Percentiles rank a stretch among this genome's conserved stretches.
These are phyloP conservation scores for Arthroderma uncinatum DNA, from an alignment of 2,329 filamentous ascomycete species.

Conservation along the genomic window DNA sequence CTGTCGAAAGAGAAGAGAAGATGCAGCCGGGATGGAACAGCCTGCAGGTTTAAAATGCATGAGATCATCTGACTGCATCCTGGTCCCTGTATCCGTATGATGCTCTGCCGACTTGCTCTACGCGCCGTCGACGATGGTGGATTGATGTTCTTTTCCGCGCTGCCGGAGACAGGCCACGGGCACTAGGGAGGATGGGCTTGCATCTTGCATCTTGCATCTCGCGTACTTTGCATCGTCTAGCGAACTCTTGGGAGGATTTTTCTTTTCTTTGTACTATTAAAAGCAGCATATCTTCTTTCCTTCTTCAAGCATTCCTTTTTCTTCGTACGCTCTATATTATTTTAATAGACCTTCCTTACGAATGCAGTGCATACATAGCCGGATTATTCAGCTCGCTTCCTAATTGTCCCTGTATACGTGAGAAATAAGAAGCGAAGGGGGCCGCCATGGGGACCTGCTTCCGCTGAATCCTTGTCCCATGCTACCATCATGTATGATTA, in stretches of 20 bases:
- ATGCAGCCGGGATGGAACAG: neutral
- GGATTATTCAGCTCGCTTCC: neutral
- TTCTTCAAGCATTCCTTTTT: neutral
- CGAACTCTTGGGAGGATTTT: neutral
- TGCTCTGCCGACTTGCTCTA: neutral
- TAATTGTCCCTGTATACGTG: too few species aligned
- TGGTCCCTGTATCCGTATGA: neutral
- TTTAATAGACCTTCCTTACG: neutral
- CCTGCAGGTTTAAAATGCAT: neutral
- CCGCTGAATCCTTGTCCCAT: slow-evolving; percentile 9
- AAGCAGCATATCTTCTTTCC: neutral
- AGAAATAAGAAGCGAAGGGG: neutral
- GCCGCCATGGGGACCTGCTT: slow-evolving; percentile 5
- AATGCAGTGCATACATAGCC: neutral
- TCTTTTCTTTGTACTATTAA: neutral
- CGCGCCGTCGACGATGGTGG: neutral
- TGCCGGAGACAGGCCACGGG: neutral
- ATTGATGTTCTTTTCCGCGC: neutral
- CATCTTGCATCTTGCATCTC: neutral
- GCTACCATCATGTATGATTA: neutral
- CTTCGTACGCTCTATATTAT: neutral
- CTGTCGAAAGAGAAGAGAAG: neutral
- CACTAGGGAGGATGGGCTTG: neutral
- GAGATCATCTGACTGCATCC: slow-evolving; percentile 4
- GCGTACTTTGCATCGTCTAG: neutral